Base-by-base conservation (phyloP, 306 rosid genomes). In the Carpinus viminea region DNA sequence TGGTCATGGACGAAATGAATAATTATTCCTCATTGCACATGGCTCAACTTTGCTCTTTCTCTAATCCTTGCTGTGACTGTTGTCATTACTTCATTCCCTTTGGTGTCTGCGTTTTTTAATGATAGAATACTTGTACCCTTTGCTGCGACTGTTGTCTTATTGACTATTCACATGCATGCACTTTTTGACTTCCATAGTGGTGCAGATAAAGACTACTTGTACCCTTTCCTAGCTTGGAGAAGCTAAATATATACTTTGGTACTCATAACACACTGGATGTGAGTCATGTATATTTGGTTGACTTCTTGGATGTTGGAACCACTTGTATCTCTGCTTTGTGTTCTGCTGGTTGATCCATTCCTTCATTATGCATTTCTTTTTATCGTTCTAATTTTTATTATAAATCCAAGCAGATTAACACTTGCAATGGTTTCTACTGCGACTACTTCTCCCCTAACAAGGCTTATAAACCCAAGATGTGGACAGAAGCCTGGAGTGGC, bases 401-500 rank as follows among this genome's bases (percentile, higher is more conserved):
- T 15, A 53, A 7, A 16, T 65, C 55, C 77, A 59, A 73, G 74
- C 93, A 95, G 99, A 95, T 95, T 60, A 95, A 95, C 76, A 82
- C 99, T 72, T 95, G 98, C 88, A 95, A 95, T 50, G 99, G 99
- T 74, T 95, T 87, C 89, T 95, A 95, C 79, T 95, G 99, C 73
- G 99, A 95, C 75, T 89, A 93, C 79, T 95, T 95, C 87, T 90
- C 97, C 79, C 98, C 98, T 31, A 93, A 95, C 79, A 93, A 90
- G 86, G 94, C 93, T 59, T 91, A 93, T 83, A 95, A 95, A 84
- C 99, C 99, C 51, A 95, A 95, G 88, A 93, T 95, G 96, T 95
- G 99, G 99, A 95, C 99, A 13, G 99, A 95, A 88, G 98, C 97
- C 78, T 95, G 99, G 99, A 95, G 93, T 60, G 99, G 93, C 83